phyloP scores from a whole-genome alignment of 2,329 filamentous ascomycete species.

The Sphaerulina vaccinii region DNA sequence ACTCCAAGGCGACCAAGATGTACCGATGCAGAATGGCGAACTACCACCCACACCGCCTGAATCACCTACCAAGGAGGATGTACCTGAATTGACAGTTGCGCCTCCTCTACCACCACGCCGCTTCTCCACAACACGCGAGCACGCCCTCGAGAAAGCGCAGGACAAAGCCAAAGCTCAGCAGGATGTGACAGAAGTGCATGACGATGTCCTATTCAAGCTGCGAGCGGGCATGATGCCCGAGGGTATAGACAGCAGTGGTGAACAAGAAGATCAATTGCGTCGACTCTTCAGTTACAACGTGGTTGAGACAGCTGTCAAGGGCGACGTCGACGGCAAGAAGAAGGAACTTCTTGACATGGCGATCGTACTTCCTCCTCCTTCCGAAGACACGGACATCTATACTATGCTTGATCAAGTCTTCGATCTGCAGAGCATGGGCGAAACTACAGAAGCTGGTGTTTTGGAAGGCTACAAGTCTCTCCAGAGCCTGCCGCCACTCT shows the following conservation, averaged over 20 bases:
- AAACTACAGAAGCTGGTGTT: constrained; percentile 52
- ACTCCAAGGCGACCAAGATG: constrained; percentile 27
- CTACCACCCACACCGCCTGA: constrained; percentile 33
- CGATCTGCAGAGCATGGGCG: constrained; percentile 71
- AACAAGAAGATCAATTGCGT: constrained; percentile 67
- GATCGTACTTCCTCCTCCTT: constrained; percentile 62
- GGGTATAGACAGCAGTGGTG: constrained; percentile 62
- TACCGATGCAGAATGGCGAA: constrained; percentile 26
- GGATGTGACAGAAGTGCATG: constrained; percentile 94
- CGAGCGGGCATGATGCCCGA: constrained; percentile 79
- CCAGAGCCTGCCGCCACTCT: constrained; percentile 63
- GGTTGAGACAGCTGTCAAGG: constrained; percentile 23
- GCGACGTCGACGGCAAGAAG: constrained; percentile 22
- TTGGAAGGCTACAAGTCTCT: constrained; percentile 68
- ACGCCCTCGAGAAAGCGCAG: constrained; percentile 51
- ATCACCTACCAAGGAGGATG: constrained; percentile 40
- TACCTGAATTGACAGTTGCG: constrained; percentile 28
- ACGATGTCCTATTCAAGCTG: constrained; percentile 86
- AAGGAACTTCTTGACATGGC: constrained; percentile 49
- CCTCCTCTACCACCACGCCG: constrained; percentile 55
- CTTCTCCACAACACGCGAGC: constrained; percentile 28
- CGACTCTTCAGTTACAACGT: constrained; percentile 32
- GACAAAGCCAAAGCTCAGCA: constrained; percentile 67
- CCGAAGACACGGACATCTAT: constrained; percentile 67
- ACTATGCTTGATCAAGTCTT: constrained; percentile 83